Conservation (phyloP, 768 basidiomycete species). For the Mrakia frigida region DNA sequence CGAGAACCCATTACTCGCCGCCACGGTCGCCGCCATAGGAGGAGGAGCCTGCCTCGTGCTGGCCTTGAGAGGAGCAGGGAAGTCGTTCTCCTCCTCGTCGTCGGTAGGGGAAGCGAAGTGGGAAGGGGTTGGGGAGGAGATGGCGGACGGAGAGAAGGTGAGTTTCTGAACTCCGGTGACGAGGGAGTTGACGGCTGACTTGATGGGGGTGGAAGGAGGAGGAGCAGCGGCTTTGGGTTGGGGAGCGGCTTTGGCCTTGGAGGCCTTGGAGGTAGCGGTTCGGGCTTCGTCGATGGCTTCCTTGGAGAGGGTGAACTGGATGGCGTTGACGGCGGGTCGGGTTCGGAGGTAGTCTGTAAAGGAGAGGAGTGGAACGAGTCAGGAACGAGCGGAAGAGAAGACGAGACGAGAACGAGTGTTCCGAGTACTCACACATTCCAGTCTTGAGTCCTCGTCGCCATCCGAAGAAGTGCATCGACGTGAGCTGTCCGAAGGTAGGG, state of each 20-base stretch:
- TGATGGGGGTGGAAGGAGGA: constrained; percentile 37
- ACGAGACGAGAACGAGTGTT: no score
- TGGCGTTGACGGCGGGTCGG: constrained; percentile 87
- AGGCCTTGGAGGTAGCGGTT: constrained; percentile 42
- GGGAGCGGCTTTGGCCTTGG: constrained; percentile 22
- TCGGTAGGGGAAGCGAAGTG: constrained; percentile 24
- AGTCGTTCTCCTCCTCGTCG: not conserved
- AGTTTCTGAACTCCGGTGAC: constrained; percentile 37
- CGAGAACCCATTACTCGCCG: constrained; percentile 40
- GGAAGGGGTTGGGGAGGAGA: constrained; percentile 29
- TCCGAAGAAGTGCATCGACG: constrained; percentile 98
- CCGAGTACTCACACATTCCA: constrained; percentile 72
- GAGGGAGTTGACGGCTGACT: constrained; percentile 29
- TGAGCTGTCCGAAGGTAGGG: constrained; percentile 85
- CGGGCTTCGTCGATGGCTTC: constrained; percentile 58
- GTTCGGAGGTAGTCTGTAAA: constrained; percentile 72
- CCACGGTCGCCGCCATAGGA: constrained; percentile 51
- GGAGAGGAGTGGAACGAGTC: not conserved
- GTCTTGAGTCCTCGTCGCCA: constrained; percentile 99
- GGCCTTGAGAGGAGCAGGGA: not conserved
- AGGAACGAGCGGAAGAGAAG: not conserved
- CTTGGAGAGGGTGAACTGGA: constrained; percentile 92
- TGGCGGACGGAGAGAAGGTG: constrained; percentile 32
- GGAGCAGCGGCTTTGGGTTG: not conserved
- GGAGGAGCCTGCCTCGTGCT: constrained; percentile 21